phyloP scores from a whole-genome alignment of 1,284 basidiomycete genomes.

The Wallemia mellicola region DNA sequence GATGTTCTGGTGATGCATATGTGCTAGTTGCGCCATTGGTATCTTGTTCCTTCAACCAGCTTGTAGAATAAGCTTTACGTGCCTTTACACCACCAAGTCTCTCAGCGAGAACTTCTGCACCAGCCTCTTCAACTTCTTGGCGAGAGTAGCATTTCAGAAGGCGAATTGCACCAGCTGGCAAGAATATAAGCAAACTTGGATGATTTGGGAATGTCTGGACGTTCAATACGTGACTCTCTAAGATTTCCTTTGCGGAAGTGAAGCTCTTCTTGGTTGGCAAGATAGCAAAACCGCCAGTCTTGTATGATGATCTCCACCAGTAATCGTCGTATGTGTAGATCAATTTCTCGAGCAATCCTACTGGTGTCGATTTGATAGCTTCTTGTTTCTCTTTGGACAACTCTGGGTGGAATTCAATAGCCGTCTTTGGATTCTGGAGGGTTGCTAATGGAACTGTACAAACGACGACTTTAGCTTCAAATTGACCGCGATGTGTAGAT shows the following conservation, averaged over 20 bases:
- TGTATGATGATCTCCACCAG: too few relatives aligned
- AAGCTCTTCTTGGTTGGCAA: not conserved
- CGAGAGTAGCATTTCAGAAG: not conserved
- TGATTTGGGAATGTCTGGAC: not conserved
- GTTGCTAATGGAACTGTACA: not conserved
- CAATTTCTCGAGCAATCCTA: not conserved
- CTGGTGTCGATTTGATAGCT: not conserved
- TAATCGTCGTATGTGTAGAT: not conserved
- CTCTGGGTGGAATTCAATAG: not conserved
- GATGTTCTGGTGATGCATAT: not conserved
- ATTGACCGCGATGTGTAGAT: not conserved
- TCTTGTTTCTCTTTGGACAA: not conserved
- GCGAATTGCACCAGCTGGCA: not conserved
- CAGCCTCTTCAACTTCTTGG: not conserved
- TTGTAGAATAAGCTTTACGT: not conserved
- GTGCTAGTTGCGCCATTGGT: not conserved
- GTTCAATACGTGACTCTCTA: not conserved
- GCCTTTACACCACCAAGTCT: not conserved
- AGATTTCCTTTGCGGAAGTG: not conserved
- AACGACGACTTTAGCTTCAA: not conserved
- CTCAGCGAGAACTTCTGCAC: not conserved
- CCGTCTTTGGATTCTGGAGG: too few relatives aligned
- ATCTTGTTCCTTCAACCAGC: not conserved
- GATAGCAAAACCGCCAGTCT: too few relatives aligned
- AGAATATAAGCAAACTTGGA: not conserved